These are phyloP conservation scores for Pseudofabraea citricarpa DNA, from an alignment of 2,329 filamentous ascomycete species.

Conservation along the genomic window DNA sequence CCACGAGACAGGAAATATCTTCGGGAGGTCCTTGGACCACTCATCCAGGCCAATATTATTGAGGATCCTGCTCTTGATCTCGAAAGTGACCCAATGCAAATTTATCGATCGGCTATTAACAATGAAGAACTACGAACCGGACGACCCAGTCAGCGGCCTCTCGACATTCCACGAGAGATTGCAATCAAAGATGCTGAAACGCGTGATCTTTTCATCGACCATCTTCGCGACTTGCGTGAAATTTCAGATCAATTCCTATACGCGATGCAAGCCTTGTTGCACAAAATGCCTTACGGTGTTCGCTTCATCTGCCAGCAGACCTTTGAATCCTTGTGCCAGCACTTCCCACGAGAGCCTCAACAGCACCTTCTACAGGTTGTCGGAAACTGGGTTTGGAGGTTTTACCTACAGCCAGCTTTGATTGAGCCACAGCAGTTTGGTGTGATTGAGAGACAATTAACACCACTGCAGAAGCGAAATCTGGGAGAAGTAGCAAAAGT, in stretches of 20 bases:
- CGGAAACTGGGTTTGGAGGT: conserved; percentile 89
- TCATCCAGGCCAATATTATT: conserved; percentile 88
- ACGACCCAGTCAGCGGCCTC: conserved; percentile 70
- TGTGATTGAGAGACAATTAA: conserved; percentile 83
- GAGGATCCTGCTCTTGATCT: conserved; percentile 88
- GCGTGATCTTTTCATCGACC: conserved; percentile 85
- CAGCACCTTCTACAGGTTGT: conserved; percentile 77
- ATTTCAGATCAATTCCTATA: conserved; percentile 89
- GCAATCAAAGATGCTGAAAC: conserved; percentile 97
- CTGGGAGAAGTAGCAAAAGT: conserved; percentile 88
- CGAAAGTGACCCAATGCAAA: conserved; percentile 96
- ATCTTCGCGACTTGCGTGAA: conserved; percentile 88
- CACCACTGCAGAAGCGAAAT: conserved; percentile 90
- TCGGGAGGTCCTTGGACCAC: conserved; percentile 74
- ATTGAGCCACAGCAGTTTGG: conserved; percentile 89
- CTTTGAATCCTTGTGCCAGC: conserved; percentile 70
- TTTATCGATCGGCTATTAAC: conserved; percentile 92
- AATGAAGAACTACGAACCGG: conserved; percentile 95
- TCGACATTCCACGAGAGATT: conserved; percentile 83
- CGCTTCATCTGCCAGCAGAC: conserved; percentile 84
- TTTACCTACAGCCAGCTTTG: conserved; percentile 86
- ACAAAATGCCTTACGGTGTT: conserved; percentile 88
- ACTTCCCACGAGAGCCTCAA: conserved; percentile 76
- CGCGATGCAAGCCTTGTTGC: conserved; percentile 74
- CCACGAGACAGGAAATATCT: conserved; percentile 91